Percentiles rank a stretch among this genome's conserved stretches.
These are phyloP conservation scores for Ustilago nuda DNA, from an alignment of 1,284 basidiomycete species.

Conservation along the genomic window DNA sequence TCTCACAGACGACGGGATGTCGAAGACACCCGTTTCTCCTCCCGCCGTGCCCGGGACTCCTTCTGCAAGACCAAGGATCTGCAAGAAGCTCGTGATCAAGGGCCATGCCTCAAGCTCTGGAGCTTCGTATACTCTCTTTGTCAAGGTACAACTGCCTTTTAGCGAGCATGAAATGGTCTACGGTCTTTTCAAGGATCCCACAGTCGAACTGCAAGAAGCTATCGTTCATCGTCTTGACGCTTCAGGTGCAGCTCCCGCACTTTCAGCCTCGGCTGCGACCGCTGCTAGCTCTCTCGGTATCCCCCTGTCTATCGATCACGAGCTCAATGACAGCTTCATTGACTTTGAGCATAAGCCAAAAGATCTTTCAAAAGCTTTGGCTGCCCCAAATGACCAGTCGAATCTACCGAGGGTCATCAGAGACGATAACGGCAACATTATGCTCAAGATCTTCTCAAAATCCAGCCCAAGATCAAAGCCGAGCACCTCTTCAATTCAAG, in stretches of 20 bases:
- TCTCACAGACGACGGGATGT: conserved; percentile 10
- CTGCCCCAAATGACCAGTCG: not conserved
- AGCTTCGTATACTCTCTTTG: conserved; percentile 40
- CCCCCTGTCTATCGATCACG: conserved; percentile 35
- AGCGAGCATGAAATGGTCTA: not conserved
- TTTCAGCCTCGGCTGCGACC: conserved; percentile 38
- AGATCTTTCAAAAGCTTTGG: not conserved
- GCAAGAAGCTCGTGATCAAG: conserved; percentile 49
- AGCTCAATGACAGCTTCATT: conserved; percentile 35
- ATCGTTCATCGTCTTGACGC: conserved; percentile 38
- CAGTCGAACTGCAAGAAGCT: conserved; percentile 26
- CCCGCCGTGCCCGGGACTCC: conserved; percentile 3
- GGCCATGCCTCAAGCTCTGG: conserved; percentile 35
- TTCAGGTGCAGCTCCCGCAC: conserved; percentile 35
- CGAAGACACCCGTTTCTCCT: not conserved
- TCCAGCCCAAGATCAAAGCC: conserved; percentile 24
- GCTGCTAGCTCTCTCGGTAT: conserved; percentile 38
- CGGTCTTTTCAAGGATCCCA: conserved; percentile 14
- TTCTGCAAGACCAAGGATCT: conserved; percentile 18
- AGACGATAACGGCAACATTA: conserved; percentile 14
- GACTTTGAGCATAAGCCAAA: conserved; percentile 7
- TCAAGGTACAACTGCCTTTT: conserved; percentile 30
- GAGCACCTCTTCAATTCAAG: not conserved
- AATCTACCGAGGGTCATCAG: conserved; percentile 17
- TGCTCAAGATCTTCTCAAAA: conserved; percentile 5